Percentiles rank a stretch among this genome's conserved stretches.
phyloP scores from a whole-genome alignment of 2,329 filamentous ascomycete genomes.

The Pseudogymnoascus verrucosus region DNA sequence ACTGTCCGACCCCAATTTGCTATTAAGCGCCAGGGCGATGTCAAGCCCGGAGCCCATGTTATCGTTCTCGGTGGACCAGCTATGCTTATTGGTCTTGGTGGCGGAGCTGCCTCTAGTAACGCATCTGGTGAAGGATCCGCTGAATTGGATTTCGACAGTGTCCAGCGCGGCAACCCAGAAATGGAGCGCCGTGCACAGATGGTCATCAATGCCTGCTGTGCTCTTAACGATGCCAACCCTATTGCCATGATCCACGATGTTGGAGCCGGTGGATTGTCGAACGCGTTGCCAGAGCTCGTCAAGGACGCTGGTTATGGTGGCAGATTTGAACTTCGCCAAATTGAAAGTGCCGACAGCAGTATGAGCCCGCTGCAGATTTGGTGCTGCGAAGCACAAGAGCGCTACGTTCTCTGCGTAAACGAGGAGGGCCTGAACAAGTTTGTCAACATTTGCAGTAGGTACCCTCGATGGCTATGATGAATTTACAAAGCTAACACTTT shows the following conservation, averaged over 20 bases:
- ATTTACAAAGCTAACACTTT: slow-evolving; percentile 24
- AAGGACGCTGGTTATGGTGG: slow-evolving; percentile 88
- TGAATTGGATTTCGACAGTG: slow-evolving; percentile 92
- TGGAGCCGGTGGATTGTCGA: slow-evolving; percentile 79
- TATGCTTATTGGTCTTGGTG: slow-evolving; percentile 95
- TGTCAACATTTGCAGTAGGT: slow-evolving; percentile 51
- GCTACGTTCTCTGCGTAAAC: slow-evolving; percentile 87
- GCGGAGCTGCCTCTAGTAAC: slow-evolving; percentile 87
- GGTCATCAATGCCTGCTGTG: slow-evolving; percentile 91
- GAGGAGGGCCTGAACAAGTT: slow-evolving; percentile 73
- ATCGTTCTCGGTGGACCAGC: slow-evolving; percentile 92
- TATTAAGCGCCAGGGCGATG: slow-evolving; percentile 70
- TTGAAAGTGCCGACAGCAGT: slow-evolving; percentile 81
- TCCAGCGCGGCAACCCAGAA: slow-evolving; percentile 94
- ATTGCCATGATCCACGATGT: slow-evolving; percentile 98
- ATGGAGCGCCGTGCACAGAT: slow-evolving; percentile 94
- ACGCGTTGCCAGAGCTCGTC: slow-evolving; percentile 79
- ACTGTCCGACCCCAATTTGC: slow-evolving; percentile 87
- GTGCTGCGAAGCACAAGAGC: slow-evolving; percentile 95
- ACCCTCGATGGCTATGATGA: not conserved
- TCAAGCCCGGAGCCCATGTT: slow-evolving; percentile 79
- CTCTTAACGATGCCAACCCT: slow-evolving; percentile 75
- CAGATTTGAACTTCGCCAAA: slow-evolving; percentile 85
- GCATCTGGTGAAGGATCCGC: slow-evolving; percentile 81
- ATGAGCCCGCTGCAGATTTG: slow-evolving; percentile 97